These are phyloP conservation scores for Trichoderma arundinaceum DNA, from an alignment of 2,329 filamentous ascomycete species.

Conservation along the genomic window DNA sequence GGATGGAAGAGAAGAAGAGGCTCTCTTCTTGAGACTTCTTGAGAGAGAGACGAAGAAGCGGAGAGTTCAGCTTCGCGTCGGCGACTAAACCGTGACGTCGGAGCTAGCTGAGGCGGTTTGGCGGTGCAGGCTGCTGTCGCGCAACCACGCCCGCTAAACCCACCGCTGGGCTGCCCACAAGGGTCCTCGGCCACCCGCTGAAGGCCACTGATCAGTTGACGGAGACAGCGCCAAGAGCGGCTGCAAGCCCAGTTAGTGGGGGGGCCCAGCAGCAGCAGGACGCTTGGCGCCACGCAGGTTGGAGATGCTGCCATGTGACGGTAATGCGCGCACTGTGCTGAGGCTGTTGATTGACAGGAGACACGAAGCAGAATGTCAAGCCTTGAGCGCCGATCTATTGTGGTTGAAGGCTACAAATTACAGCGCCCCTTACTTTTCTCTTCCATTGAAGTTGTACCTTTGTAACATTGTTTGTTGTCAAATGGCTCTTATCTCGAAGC, in stretches of 20 bases:
- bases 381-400: too few species aligned
- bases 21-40: background rate
- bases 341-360: too few species aligned
- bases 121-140: background rate
- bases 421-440: too few species aligned
- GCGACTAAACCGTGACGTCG: conserved; percentile 4
- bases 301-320: conserved; percentile 21
- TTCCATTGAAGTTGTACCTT: too few species aligned
- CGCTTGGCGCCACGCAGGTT: conserved; percentile 18
- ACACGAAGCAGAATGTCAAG: too few species aligned
- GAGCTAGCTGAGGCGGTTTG: background rate
- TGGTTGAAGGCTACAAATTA: too few species aligned
- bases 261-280: background rate
- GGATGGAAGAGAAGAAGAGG: background rate
- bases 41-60: background rate
- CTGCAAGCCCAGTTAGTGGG: conserved; percentile 2
- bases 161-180: conserved; percentile 1
- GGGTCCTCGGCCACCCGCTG: conserved; percentile 14
- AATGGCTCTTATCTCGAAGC: too few species aligned
- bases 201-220: conserved; percentile 22
- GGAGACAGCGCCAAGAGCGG: background rate
- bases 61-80: conserved; percentile 1
- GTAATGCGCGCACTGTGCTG: background rate
- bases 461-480: too few species aligned
- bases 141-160: too few species aligned